Base-by-base conservation (phyloP, 352 stramenopile species). In the Globisporangium mamillatum region DNA sequence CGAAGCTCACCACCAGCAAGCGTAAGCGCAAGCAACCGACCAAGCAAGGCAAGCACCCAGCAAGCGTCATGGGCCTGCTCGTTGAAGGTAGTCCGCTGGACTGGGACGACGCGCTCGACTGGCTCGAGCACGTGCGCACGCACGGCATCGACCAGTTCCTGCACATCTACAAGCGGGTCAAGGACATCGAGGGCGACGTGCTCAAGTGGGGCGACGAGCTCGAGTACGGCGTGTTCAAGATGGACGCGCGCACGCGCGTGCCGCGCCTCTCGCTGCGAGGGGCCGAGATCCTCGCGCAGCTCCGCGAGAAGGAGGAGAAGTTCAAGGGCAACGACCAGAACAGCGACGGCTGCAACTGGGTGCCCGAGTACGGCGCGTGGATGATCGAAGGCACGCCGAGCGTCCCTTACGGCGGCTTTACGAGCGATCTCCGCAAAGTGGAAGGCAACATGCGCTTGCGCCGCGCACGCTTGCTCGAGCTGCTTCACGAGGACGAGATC, bases 361-460 rank as follows among this genome's bases (percentile, higher is more conserved):
- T 99, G 72, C 98, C 98, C 38, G 98, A 99, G 78, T 99, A 99
- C 76, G 98, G 98, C 52, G 88, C 92, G 14, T 99, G 98, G 97
- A 99, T 99, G 98, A 95, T 99, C 24, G 98, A 99, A 83, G 94
- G 96, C 54, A 99, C 97, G 60, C 97, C 98, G 18, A 89, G 70
- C 60, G 82, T 80, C 38, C 97, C 97, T 0, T 99, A 99, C 75
- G 92, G 88, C 50, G 95, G 96, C 63, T 99, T 98, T 70, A 97
- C 94, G 14, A 94, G 79, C 54, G 96, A 99, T 73, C 77, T 99
- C 53, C 83, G 94, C 66, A 93, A 97, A 63, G 97, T 99, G 4
- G 98, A 99, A 79, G 77, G 78, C 36, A 99, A 99, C 75, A 99
- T 99, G 97, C 89, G 97, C 1, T 75, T 99, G 50, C 91, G 98